Conservation (phyloP, 176 grass and related monocot genomes). For the Bolboschoenus planiculmis region DNA sequence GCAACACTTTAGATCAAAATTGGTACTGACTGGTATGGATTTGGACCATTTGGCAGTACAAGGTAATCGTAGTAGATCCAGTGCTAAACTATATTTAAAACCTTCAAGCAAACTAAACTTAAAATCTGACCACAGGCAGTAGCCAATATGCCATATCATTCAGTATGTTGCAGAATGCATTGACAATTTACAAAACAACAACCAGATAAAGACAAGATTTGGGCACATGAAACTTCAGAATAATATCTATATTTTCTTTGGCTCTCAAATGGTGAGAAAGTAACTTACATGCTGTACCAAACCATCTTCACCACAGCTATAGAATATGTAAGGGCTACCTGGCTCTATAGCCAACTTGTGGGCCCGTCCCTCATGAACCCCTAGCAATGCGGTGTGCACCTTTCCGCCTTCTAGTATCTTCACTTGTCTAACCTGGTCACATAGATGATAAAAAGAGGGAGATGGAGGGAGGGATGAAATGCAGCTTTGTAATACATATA, state of each 20-base stretch:
- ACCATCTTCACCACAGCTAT: conserved; percentile 88
- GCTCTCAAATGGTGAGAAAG: background rate
- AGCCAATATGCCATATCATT: background rate
- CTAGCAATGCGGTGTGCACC: conserved; percentile 55
- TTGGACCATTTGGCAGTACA: background rate
- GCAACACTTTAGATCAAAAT: background rate
- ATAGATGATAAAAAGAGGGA: background rate
- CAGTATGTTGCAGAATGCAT: background rate
- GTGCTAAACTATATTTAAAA: background rate
- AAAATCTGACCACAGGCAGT: background rate
- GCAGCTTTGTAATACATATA: background rate
- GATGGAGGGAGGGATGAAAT: background rate
- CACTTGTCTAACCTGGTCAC: conserved; percentile 52
- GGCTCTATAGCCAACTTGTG: conserved; percentile 84
- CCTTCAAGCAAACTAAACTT: background rate
- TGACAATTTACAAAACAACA: background rate
- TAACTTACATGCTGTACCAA: conserved; percentile 72
- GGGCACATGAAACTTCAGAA: background rate
- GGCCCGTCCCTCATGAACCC: conserved; percentile 50
- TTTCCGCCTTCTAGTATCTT: conserved; percentile 50
- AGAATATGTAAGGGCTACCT: conserved; percentile 77
- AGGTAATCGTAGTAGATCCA: background rate
- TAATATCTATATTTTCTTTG: background rate
- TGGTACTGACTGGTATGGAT: background rate
- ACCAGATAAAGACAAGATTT: background rate